Conservation (phyloP, 208 protist species). For the Trypanosoma grayi region DNA sequence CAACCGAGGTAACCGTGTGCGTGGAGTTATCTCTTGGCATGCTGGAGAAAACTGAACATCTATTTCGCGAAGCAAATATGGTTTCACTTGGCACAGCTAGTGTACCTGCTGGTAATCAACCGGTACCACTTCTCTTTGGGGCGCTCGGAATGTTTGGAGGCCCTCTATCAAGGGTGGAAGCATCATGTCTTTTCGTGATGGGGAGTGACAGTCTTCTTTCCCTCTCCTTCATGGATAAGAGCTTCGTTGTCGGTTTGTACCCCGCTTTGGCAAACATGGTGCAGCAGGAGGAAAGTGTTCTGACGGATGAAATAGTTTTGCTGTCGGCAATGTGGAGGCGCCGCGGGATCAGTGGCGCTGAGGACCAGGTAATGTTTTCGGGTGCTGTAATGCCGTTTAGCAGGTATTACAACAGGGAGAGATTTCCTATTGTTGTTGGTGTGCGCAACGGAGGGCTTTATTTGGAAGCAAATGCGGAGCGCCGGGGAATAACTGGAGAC, state of each 20-base stretch:
- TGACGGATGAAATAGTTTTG: slow-evolving; percentile 11
- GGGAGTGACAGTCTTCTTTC: slow-evolving; percentile 31
- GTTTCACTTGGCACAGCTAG: slow-evolving; percentile 5
- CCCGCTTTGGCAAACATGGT: slow-evolving; percentile 16
- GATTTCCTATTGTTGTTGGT: slow-evolving; percentile 17
- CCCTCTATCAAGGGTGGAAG: slow-evolving; percentile 17
- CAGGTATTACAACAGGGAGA: slow-evolving; percentile 13
- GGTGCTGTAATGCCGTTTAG: slow-evolving; percentile 14
- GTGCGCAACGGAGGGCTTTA: slow-evolving; percentile 10
- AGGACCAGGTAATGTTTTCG: slow-evolving; percentile 5
- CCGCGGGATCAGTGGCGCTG: background rate
- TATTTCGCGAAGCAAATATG: slow-evolving; percentile 10
- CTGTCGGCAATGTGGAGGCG: slow-evolving; percentile 15
- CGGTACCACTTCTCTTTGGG: slow-evolving; percentile 23
- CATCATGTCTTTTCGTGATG: slow-evolving; percentile 22
- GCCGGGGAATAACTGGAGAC: background rate
- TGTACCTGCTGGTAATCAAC: background rate
- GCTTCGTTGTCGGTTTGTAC: slow-evolving; percentile 22
- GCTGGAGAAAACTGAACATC: background rate
- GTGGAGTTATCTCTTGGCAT: slow-evolving; percentile 16
- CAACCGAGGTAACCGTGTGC: background rate
- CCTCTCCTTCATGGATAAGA: slow-evolving; percentile 24
- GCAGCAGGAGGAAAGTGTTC: background rate
- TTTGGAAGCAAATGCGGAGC: background rate
- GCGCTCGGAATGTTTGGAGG: slow-evolving; percentile 21